These are phyloP conservation scores for Entonaema liquescens DNA, from an alignment of 495 filamentous ascomycete genomes.

Conservation along the genomic window DNA sequence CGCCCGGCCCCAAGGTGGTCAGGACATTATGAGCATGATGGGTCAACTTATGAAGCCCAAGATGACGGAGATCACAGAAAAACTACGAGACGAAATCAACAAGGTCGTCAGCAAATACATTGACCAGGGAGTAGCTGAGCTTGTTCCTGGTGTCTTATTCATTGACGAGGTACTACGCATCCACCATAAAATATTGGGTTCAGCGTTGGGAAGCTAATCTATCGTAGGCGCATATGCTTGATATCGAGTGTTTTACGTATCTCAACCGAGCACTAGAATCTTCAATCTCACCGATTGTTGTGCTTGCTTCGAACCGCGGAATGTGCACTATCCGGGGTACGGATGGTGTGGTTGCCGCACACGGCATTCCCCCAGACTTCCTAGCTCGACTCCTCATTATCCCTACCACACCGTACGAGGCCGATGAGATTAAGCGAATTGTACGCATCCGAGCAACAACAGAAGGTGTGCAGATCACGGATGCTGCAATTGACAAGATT, in stretches of 20 bases:
- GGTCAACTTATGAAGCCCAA: slow-evolving; percentile 98
- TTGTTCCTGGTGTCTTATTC: slow-evolving; percentile 96
- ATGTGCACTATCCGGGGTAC: slow-evolving; percentile 88
- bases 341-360: slow-evolving; percentile 82
- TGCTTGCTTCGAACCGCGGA: slow-evolving; percentile 95
- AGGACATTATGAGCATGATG: slow-evolving; percentile 99
- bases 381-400: slow-evolving; percentile 93
- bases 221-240: slow-evolving; percentile 92
- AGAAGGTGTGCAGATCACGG: slow-evolving; percentile 80
- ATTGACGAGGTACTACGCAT: slow-evolving; percentile 83
- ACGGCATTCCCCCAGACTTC: slow-evolving; percentile 93
- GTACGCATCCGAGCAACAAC: slow-evolving; percentile 81
- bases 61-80: slow-evolving; percentile 98
- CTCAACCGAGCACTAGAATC: slow-evolving; percentile 96
- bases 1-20: slow-evolving; percentile 90
- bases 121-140: slow-evolving; percentile 96
- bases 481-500: slow-evolving; percentile 84
- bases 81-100: slow-evolving; percentile 94
- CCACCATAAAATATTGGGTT: neutral
- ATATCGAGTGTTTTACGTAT: slow-evolving; percentile 98
- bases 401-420: slow-evolving; percentile 84
- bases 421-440: slow-evolving; percentile 89
- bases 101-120: slow-evolving; percentile 99
- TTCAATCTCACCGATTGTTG: slow-evolving; percentile 92
- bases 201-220: slow-evolving; percentile 24